These are phyloP conservation scores for Panaeolus cyanescens DNA, from an alignment of 768 basidiomycete genomes.

Conservation along the genomic window DNA sequence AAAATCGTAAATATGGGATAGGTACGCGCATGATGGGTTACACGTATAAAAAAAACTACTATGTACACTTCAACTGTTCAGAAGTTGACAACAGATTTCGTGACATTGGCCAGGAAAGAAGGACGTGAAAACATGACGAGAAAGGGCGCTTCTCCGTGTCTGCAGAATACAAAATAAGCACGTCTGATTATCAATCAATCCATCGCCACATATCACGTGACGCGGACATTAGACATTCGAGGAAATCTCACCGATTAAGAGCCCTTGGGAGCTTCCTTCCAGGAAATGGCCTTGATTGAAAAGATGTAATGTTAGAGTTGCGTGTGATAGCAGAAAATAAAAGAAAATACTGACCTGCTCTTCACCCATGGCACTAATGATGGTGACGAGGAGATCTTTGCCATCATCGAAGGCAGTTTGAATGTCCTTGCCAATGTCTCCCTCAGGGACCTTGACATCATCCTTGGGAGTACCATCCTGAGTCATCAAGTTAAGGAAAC, in stretches of 20 bases:
- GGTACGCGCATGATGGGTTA: not conserved
- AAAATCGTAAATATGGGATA: not conserved
- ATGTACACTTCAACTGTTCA: not conserved
- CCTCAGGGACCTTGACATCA: slow-evolving; percentile 92
- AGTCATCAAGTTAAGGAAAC: slow-evolving; percentile 93
- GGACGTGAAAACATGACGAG: not conserved
- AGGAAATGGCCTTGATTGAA: slow-evolving; percentile 72
- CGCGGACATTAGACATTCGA: not conserved
- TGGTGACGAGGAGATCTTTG: slow-evolving; percentile 87
- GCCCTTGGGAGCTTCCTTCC: slow-evolving; percentile 86
- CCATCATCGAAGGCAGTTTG: slow-evolving; percentile 72
- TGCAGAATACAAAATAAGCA: not conserved
- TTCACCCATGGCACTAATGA: slow-evolving; percentile 89
- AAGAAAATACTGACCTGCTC: slow-evolving; percentile 58
- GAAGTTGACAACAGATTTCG: not conserved
- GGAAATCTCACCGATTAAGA: slow-evolving; percentile 21
- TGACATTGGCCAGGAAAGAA: not conserved
- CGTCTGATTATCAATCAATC: not conserved
- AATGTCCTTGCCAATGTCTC: slow-evolving; percentile 77
- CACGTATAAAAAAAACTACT: not conserved
- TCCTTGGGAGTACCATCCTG: slow-evolving; percentile 82
- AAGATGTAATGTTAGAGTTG: slow-evolving; percentile 4
- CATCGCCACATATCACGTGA: not conserved
- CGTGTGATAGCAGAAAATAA: slow-evolving; percentile 1
- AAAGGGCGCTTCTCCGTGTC: not conserved